A percentile compares a stretch with the other conserved stretches of the same genome.
Conservation (phyloP, 1,139 yeast genomes). For the Blastobotrys indianensis region DNA sequence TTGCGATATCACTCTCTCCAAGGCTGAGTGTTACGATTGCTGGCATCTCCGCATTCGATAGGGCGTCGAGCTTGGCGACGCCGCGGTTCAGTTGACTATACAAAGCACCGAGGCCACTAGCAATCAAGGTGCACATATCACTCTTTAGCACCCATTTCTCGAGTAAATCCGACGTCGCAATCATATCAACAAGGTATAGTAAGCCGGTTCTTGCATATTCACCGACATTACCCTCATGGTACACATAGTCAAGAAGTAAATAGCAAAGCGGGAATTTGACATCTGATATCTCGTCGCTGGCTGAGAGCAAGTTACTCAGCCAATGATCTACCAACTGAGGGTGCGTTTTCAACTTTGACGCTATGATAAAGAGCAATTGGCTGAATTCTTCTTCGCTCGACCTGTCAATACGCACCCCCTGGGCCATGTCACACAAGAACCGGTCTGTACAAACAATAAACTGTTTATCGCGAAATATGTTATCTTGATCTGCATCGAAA, state of each 20-base stretch:
- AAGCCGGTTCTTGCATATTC: slow-evolving; percentile 31
- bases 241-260: slow-evolving; percentile 26
- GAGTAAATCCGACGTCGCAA: slow-evolving; percentile 20
- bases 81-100: slow-evolving; percentile 25
- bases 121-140: slow-evolving; percentile 29
- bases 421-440: slow-evolving; percentile 18
- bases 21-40: slow-evolving; percentile 12
- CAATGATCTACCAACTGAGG: slow-evolving; percentile 18
- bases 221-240: slow-evolving; percentile 28
- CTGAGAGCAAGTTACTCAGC: slow-evolving; percentile 16
- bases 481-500: slow-evolving; percentile 16
- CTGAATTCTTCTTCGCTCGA: slow-evolving; percentile 18
- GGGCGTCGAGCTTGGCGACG: slow-evolving; percentile 2
- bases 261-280: slow-evolving; percentile 26
- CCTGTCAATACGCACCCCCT: slow-evolving; percentile 11
- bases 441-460: slow-evolving; percentile 17
- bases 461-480: slow-evolving; percentile 15
- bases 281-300: slow-evolving; percentile 3
- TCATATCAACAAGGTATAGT: slow-evolving; percentile 27
- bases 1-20: neutral
- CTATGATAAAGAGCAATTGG: slow-evolving; percentile 19
- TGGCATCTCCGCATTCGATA: slow-evolving; percentile 9
- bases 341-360: slow-evolving; percentile 19
- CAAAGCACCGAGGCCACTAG: slow-evolving; percentile 32
- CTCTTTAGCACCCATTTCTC: slow-evolving; percentile 28